Percentiles rank a stretch among this genome's conserved stretches.
phyloP scores from a whole-genome alignment of 1,284 basidiomycete genomes.

The Boletellus deceptivus region DNA sequence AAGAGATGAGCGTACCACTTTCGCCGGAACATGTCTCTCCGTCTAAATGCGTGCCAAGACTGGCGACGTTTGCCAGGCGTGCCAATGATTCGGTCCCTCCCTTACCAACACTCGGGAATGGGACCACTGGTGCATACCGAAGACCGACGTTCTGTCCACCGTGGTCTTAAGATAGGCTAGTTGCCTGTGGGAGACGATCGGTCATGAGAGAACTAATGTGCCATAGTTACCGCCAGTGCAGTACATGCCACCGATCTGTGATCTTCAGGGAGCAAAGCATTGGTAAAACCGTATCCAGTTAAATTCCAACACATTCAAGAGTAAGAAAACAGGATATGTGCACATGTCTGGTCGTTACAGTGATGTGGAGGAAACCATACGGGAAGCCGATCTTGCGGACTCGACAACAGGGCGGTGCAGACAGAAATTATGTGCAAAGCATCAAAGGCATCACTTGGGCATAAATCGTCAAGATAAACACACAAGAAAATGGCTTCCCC shows the following conservation, averaged over 20 bases:
- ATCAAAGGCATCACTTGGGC: conserved; percentile 28
- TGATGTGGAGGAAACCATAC: conserved; percentile 28
- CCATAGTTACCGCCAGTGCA: conserved; percentile 1
- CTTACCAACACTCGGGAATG: background rate
- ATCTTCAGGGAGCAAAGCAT: conserved; percentile 15
- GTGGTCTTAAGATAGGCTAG: background rate
- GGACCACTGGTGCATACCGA: conserved; percentile 9
- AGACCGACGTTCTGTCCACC: conserved; percentile 5
- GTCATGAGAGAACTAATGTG: conserved; percentile 16
- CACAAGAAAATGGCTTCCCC: conserved; percentile 15
- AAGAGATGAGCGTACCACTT: conserved; percentile 43
- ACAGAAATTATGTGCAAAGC: conserved; percentile 26
- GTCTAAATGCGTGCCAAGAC: conserved; percentile 6
- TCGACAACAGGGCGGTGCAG: conserved; percentile 25
- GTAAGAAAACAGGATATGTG: conserved; percentile 35
- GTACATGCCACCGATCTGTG: conserved; percentile 17
- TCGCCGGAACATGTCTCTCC: background rate
- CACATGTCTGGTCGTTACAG: conserved; percentile 73
- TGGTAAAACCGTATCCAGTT: conserved; percentile 14
- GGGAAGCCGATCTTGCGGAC: conserved; percentile 21
- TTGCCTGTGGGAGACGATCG: conserved; percentile 1
- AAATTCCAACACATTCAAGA: conserved; percentile 28
- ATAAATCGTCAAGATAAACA: conserved; percentile 28
- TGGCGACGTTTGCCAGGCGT: conserved; percentile 4
- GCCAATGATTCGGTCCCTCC: conserved; percentile 1